Base-by-base conservation (phyloP, 2,329 filamentous ascomycete genomes). In the Nemania diffusa region DNA sequence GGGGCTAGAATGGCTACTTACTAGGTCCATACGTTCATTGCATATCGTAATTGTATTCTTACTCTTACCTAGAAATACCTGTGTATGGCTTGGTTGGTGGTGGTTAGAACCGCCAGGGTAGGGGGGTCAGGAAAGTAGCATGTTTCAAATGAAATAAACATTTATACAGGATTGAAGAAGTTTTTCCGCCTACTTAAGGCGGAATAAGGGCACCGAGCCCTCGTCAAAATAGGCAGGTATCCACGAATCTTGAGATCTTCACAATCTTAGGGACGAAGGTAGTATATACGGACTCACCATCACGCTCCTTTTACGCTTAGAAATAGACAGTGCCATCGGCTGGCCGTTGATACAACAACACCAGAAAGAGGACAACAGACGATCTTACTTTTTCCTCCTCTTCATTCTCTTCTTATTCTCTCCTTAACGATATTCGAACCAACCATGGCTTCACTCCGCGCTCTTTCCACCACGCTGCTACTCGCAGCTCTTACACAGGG, bases 141-240 rank as follows among this genome's bases (percentile, higher is more conserved):
- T 37, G 63, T 65, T 65, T 62, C 57, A 58, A 34, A 57, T 61
- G 37, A 65, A 40, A 40, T 40, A 40, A 40, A 40, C 34, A 40
- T 8, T 40, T 13, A 40, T 13, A 13, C 3, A 40, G 34, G 5
- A 40, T 13, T 13, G 34, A 40, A n/a, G 40, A 15, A 40, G 48
- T 29, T 32, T 32, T 24, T 57, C 52, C 52, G 53, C 50, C 62
- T 61, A 26, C 29, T 56, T 65, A 42, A 40, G 61, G 52, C 42
- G 44, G 8, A 27, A 7, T 7, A 55, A n/a, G 29, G 22, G 17
- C 27, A 40, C n/a, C 34, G 15, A 13, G 26, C 37, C 52, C 59
- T 53, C 44, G 17, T 52, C 57, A 7, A n/a, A 65, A 62, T 46
- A 62, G 63, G 63, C 62, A 65, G 52, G 63, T 57, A 62, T 62